Base-by-base conservation (phyloP, 169 alveolate species). In the Plasmodium knowlesi region DNA sequence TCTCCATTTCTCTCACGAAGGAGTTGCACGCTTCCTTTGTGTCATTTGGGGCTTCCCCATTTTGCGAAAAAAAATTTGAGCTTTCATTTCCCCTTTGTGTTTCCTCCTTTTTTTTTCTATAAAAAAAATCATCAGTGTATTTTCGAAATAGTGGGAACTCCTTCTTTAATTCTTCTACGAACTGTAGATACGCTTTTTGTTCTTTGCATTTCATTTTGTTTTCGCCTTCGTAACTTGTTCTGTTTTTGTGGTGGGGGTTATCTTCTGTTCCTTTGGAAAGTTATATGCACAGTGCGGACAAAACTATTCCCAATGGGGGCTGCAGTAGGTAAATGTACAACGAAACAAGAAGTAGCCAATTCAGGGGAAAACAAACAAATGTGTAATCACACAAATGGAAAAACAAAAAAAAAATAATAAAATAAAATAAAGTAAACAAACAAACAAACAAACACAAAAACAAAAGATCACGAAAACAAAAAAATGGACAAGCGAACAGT, bases 1-100 rank as follows among this genome's bases (percentile, higher is more conserved):
- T 89, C 28, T 89, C 94, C 37, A 89, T 61, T 80, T 89, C 94
- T 4, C 46, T 82, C 25, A 89, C 83, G 53, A 89, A 61, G n/a
- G 76, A 39, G 53, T 78, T 57, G 28, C 82, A 54, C 14, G 61
- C 43, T 10, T 89, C 50, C 43, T 67, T 89, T 54, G 34, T 30
- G 37, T 89, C 83, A n/a, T 79, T 32, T 70, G 80, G 28, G 22
- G 12, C 61, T 41, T 89, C 71, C n/a, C 41, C 50, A 34, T n/a
- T 50, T 50, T 89, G 70, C 46, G 32, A 50, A 80, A 50, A 22
- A n/a, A 5, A 28, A 34, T 74, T 71, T 74, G 34, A 74, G 72
- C 32, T 5, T 28, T 67, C 37, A 3, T 39, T 37, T 39, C 79
- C 28, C 22, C 73, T 78, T 61, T 16, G 30, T 80, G 73, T 10